Conservation (phyloP, 805 yeast species). For the Cyberlindnera mississippiensis region DNA sequence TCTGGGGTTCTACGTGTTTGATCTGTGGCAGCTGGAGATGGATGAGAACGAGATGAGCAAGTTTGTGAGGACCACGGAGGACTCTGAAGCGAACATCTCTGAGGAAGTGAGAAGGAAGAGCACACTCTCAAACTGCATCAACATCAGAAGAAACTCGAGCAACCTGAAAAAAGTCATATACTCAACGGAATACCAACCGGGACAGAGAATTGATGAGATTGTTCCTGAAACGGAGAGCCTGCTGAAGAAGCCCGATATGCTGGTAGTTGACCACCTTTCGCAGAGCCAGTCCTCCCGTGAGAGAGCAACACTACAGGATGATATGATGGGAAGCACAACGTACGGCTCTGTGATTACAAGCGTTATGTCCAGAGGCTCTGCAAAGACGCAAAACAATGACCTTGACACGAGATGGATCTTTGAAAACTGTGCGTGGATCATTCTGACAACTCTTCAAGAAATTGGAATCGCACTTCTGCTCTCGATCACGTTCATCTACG, state of each 20-base stretch:
- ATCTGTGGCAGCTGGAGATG: conserved; percentile 25
- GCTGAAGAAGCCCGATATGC: conserved; percentile 7
- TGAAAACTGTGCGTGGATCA: conserved; percentile 18
- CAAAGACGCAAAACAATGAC: background rate
- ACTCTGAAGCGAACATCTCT: conserved; percentile 12
- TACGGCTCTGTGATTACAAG: conserved; percentile 13
- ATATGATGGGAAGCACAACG: background rate
- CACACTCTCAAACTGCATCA: conserved; percentile 35
- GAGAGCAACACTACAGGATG: conserved; percentile 1
- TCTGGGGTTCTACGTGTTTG: conserved; percentile 33
- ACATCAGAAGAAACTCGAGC: conserved; percentile 30
- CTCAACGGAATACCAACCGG: conserved; percentile 14
- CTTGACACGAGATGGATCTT: conserved; percentile 12
- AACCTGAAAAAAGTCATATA: conserved; percentile 19
- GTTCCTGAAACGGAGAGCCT: conserved; percentile 6
- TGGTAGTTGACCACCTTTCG: no score
- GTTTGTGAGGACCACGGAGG: conserved; percentile 11
- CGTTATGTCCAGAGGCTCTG: conserved; percentile 14
- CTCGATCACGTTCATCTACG: conserved; percentile 39
- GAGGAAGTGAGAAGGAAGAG: conserved; percentile 28
- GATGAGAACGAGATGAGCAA: conserved; percentile 10
- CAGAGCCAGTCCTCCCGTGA: conserved; percentile 1
- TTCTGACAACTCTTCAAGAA: conserved; percentile 19
- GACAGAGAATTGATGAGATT: conserved; percentile 8
- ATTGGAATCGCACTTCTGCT: conserved; percentile 34